phyloP scores from a whole-genome alignment of 306 rosid genomes.

The Dryas drummondii region DNA sequence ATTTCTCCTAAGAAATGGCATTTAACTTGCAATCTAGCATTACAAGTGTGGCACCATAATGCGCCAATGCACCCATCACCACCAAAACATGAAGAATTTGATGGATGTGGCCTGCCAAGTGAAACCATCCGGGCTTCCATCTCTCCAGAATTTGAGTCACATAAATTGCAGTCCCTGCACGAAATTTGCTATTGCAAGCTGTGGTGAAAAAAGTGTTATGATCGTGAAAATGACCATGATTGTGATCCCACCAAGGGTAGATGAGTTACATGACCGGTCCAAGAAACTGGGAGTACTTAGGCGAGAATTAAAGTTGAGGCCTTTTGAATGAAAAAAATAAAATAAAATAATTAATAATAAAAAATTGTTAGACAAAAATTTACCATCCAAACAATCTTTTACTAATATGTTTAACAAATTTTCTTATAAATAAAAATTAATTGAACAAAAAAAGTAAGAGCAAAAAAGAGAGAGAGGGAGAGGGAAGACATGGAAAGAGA shows the following conservation, averaged over 20 bases:
- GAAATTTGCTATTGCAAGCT: slow-evolving; percentile 52
- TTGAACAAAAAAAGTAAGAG: too few relatives aligned
- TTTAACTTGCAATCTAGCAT: slow-evolving; percentile 51
- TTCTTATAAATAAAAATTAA: too few relatives aligned
- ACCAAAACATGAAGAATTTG: slow-evolving; percentile 85
- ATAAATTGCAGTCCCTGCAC: slow-evolving; percentile 69
- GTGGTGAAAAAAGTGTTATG: slow-evolving; percentile 58
- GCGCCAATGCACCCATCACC: slow-evolving; percentile 79
- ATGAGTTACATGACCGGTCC: slow-evolving; percentile 39
- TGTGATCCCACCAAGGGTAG: slow-evolving; percentile 78
- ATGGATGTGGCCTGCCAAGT: slow-evolving; percentile 91
- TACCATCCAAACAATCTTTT: too few relatives aligned
- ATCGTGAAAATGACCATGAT: slow-evolving; percentile 77
- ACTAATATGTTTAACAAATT: too few relatives aligned
- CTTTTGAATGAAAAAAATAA: too few relatives aligned
- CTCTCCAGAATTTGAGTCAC: slow-evolving; percentile 78
- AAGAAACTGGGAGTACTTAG: too few relatives aligned
- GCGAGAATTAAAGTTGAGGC: too few relatives aligned
- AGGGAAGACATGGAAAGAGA: too few relatives aligned
- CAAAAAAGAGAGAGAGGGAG: too few relatives aligned
- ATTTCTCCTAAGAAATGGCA: too few relatives aligned
- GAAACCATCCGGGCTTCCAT: slow-evolving; percentile 89
- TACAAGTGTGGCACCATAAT: slow-evolving; percentile 74
- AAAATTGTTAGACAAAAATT: too few relatives aligned
- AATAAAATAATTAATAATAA: too few relatives aligned